These are phyloP conservation scores for Salix brachista DNA, from an alignment of 345 rosid genomes.

Conservation along the genomic window DNA sequence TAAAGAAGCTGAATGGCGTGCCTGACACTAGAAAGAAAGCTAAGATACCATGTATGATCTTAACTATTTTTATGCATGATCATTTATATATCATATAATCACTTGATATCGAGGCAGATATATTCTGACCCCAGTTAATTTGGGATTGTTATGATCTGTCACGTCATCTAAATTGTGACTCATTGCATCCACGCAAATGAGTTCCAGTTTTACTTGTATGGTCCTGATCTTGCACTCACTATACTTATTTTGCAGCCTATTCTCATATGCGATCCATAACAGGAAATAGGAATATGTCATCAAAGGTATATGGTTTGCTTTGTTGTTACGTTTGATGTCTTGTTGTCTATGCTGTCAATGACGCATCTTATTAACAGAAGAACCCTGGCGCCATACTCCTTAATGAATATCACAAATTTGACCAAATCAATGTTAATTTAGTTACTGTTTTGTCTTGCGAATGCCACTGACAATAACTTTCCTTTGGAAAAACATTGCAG, in stretches of 20 bases:
- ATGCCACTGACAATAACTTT: background rate
- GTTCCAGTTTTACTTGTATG: slow-evolving; percentile 4
- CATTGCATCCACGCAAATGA: background rate
- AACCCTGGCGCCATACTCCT: too few relatives aligned
- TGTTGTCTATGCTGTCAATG: background rate
- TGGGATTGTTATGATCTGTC: too few relatives aligned
- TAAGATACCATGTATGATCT: slow-evolving; percentile 61
- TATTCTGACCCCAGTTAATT: too few relatives aligned
- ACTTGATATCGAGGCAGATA: too few relatives aligned
- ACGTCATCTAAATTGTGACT: background rate
- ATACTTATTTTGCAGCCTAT: slow-evolving; percentile 40
- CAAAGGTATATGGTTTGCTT: slow-evolving; percentile 48
- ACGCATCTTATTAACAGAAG: background rate
- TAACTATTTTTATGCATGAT: background rate
- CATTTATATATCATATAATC: background rate
- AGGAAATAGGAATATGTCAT: slow-evolving; percentile 38
- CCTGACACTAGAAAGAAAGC: slow-evolving; percentile 57
- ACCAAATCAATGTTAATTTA: background rate
- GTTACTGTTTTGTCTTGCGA: background rate
- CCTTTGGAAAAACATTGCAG: slow-evolving; percentile 44
- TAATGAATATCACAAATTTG: too few relatives aligned
- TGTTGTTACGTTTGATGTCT: background rate
- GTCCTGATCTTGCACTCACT: background rate
- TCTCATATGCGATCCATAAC: slow-evolving; percentile 42
- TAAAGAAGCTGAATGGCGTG: slow-evolving; percentile 56